phyloP scores from a whole-genome alignment of 1,139 yeast species.

The Pichiaceae sp. region DNA sequence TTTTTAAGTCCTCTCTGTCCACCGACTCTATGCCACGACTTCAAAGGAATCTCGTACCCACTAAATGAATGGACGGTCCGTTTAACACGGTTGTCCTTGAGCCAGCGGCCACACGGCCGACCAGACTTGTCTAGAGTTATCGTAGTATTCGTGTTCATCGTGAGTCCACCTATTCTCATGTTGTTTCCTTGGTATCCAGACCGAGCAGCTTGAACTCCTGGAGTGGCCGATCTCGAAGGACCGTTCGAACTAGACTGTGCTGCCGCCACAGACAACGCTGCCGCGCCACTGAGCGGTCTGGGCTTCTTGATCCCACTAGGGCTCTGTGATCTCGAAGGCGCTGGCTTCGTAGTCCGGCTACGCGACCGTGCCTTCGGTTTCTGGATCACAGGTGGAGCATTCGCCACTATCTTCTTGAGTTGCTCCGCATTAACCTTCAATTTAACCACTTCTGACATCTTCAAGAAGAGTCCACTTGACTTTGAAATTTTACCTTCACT shows the following conservation, averaged over 20 bases:
- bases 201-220: slow-evolving; percentile 1
- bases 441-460: background rate
- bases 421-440: slow-evolving; percentile 1
- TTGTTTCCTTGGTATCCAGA: slow-evolving; percentile 5
- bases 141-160: slow-evolving; percentile 12
- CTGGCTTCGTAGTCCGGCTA: slow-evolving; percentile 1
- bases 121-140: slow-evolving; percentile 19
- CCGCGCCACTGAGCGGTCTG: background rate
- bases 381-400: background rate
- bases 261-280: background rate
- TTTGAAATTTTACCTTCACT: too few relatives aligned
- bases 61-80: slow-evolving; percentile 6
- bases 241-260: slow-evolving; percentile 1
- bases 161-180: slow-evolving; percentile 9
- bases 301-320: slow-evolving; percentile 1
- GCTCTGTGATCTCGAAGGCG: slow-evolving; percentile 3
- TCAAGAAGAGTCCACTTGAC: too few relatives aligned
- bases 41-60: slow-evolving; percentile 6
- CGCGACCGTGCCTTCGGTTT: slow-evolving; percentile 1
- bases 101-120: slow-evolving; percentile 13
- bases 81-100: slow-evolving; percentile 1
- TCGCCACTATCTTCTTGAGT: background rate
- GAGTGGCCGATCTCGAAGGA: slow-evolving; percentile 5
- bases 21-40: slow-evolving; percentile 3
- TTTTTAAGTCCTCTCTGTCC: background rate